These are phyloP conservation scores for Citrus inodora DNA, from an alignment of 345 rosid genomes.

Conservation along the genomic window DNA sequence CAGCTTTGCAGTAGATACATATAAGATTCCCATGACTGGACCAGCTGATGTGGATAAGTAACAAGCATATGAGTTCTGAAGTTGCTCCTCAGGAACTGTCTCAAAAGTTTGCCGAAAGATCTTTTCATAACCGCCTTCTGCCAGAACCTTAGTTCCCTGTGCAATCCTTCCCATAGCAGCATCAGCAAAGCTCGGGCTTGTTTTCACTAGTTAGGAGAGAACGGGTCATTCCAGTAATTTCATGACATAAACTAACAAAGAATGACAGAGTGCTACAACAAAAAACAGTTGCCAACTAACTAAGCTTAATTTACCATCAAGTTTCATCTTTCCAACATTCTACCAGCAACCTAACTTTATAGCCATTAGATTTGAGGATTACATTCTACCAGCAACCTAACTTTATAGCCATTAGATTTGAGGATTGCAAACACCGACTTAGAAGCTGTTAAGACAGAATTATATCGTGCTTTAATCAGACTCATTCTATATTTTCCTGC, in stretches of 20 bases:
- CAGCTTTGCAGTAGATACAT: slow-evolving; percentile 64
- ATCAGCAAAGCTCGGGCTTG: slow-evolving; percentile 74
- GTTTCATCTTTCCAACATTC: background rate
- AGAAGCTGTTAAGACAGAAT: background rate
- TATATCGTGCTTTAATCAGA: background rate
- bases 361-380: background rate
- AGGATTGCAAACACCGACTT: background rate
- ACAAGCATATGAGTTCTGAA: slow-evolving; percentile 62
- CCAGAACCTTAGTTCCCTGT: slow-evolving; percentile 70
- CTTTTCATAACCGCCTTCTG: slow-evolving; percentile 83
- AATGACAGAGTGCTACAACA: background rate
- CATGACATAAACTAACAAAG: background rate
- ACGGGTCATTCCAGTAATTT: background rate
- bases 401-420: background rate
- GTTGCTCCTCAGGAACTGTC: slow-evolving; percentile 64
- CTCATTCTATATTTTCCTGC: background rate
- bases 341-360: background rate
- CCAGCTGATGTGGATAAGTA: slow-evolving; percentile 85
- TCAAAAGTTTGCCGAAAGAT: slow-evolving; percentile 72
- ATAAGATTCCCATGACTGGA: slow-evolving; percentile 76
- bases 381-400: background rate
- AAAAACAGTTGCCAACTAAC: background rate
- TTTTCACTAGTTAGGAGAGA: slow-evolving; percentile 50
- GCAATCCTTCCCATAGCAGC: slow-evolving; percentile 89
- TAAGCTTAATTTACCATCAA: background rate